Base-by-base conservation (phyloP, 2,329 filamentous ascomycete genomes). In the Neofusicoccum laricinum region DNA sequence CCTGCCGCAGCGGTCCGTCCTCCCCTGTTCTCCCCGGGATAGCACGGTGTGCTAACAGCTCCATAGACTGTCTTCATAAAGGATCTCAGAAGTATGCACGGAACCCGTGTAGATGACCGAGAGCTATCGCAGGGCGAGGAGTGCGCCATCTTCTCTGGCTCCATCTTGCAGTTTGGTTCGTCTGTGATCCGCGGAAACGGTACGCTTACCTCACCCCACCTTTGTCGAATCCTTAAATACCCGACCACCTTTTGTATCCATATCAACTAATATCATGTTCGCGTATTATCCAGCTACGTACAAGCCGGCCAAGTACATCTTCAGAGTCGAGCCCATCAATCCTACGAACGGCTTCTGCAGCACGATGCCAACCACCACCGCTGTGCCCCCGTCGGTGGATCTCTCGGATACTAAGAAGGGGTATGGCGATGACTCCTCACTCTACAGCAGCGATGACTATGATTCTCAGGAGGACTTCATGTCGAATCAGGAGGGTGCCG, bases 41-140 rank as follows among this genome's bases (percentile, higher is more conserved):
- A 8, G 41, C 19, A 7, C 17, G 46, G 11, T 34, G n/a, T 40
- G 40, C 49, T 65, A 40, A 57, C 43, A 17, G 15, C 14, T 19
- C 63, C 14, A 12, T 32, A 64, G 55, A 66, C 65, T 8, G 73
- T 87, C 50, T 81, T 77, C 59, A 77, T 89, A 66, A 77, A 75
- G 65, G 87, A 89, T 69, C 76, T 77, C 17, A 81, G 79, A 38
- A 88, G 86, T 8, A 87, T 87, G 81, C 87, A 89, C 71, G 87
- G 87, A 34, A 89, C 86, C 17, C 81, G 75, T 65, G 67, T 88
- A 55, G 86, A 88, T 68, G 78, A 79, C 40, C 69, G 64, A 8
- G 65, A 61, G 40, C 68, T 79, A 6, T 45, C 67, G 2, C 66
- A 70, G n/a, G 62, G 71, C 17, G 67, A 58, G 14, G 68, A 71